Percentiles rank a stretch among this genome's conserved stretches.
phyloP scores from a whole-genome alignment of 1,284 basidiomycete genomes.

The Leccinum pallidistipes region DNA sequence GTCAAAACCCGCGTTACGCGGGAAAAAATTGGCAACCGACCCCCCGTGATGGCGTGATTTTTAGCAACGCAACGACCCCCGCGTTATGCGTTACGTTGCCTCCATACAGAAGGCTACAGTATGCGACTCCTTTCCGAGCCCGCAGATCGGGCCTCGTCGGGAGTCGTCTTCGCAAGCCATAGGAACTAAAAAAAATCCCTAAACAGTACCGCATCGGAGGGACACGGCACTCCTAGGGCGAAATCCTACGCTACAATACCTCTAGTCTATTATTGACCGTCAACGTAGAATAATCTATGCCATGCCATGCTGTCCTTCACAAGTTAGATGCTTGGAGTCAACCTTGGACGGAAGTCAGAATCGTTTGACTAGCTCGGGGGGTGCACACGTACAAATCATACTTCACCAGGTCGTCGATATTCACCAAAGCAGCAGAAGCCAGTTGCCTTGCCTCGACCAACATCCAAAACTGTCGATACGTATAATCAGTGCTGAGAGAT shows the following conservation, averaged over 20 bases:
- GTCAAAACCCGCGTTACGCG: no score
- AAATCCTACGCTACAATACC: slow-evolving; percentile 20
- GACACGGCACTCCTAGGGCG: slow-evolving; percentile 9
- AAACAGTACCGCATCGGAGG: slow-evolving; percentile 12
- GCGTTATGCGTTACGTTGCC: no score
- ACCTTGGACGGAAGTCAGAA: slow-evolving; percentile 24
- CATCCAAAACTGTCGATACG: slow-evolving; percentile 71
- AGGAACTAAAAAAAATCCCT: background rate
- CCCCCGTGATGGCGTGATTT: no score
- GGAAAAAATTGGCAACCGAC: no score
- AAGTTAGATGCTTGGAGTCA: slow-evolving; percentile 28
- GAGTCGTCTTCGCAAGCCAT: background rate
- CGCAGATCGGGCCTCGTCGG: background rate
- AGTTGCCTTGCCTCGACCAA: slow-evolving; percentile 88
- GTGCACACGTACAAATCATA: slow-evolving; percentile 66
- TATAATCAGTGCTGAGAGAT: slow-evolving; percentile 3
- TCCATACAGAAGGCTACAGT: no score
- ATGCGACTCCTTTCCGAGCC: background rate
- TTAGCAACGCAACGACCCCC: no score
- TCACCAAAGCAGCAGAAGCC: slow-evolving; percentile 73
- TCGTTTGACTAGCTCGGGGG: background rate
- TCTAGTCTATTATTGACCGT: slow-evolving; percentile 10
- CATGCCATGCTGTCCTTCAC: slow-evolving; percentile 2
- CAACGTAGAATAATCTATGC: slow-evolving; percentile 17
- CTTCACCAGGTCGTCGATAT: slow-evolving; percentile 77